Evolutionary conservation across 2,329 filamentous ascomycete species (phyloP).

Genomic region (Acarospora socialis): DNA sequence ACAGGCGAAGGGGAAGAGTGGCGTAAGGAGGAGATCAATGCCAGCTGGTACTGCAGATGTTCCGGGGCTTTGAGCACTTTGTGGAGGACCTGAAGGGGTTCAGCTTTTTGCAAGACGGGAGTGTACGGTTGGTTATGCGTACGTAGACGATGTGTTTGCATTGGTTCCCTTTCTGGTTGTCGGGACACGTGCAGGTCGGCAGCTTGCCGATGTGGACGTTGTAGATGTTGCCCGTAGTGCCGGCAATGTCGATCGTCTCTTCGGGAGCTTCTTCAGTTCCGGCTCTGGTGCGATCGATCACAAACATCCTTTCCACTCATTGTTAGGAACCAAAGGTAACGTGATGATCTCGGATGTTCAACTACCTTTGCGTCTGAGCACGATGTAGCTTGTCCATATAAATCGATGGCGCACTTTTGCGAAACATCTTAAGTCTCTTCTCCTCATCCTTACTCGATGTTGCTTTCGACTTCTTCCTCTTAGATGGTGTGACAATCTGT

Average conservation of each 20-base stretch:
- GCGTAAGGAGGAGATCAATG: slow-evolving; percentile 38
- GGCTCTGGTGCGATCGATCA: slow-evolving; percentile 36
- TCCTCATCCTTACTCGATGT: slow-evolving; percentile 18
- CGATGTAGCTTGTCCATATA: slow-evolving; percentile 35
- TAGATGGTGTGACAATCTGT: background rate
- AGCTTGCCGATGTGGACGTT: slow-evolving; percentile 38
- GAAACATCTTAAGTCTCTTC: slow-evolving; percentile 27
- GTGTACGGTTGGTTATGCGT: slow-evolving; percentile 14
- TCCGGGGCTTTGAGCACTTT: slow-evolving; percentile 43
- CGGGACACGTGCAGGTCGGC: slow-evolving; percentile 42
- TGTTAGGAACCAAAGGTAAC: slow-evolving; percentile 2
- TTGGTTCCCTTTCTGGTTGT: slow-evolving; percentile 39
- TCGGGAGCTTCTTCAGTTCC: slow-evolving; percentile 30
- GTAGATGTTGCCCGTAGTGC: slow-evolving; percentile 49
- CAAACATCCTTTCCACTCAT: slow-evolving; percentile 34
- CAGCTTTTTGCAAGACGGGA: slow-evolving; percentile 14
- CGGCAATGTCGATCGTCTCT: slow-evolving; percentile 43
- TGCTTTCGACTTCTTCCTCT: slow-evolving; percentile 11
- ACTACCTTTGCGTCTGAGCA: slow-evolving; percentile 32
- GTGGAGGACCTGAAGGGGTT: slow-evolving; percentile 40
- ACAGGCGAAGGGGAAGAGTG: background rate
- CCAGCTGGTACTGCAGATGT: slow-evolving; percentile 44
- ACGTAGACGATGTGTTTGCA: slow-evolving; percentile 52
- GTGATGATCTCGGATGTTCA: background rate
- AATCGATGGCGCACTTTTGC: slow-evolving; percentile 29